Conservation (phyloP, 1,284 basidiomycete genomes). For the Trichosporon faecale region DNA sequence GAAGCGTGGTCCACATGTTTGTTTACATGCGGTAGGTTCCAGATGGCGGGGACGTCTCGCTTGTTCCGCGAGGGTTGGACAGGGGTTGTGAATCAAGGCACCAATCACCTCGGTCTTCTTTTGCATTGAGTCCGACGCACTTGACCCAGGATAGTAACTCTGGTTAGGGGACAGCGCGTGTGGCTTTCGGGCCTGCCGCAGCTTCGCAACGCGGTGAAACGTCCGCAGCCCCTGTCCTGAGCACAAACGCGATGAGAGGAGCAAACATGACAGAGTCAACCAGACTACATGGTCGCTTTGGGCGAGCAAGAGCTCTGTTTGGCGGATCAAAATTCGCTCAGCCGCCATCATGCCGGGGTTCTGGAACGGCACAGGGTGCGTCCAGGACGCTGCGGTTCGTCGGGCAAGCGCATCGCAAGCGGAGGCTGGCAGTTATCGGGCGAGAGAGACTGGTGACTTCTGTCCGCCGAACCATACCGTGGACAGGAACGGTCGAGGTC, state of each 20-base stretch:
- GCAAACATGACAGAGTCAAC: neutral
- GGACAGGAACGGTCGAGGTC: conserved; percentile 5
- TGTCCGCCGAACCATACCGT: neutral
- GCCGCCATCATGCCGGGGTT: neutral
- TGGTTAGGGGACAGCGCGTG: neutral
- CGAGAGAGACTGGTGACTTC: neutral
- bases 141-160: neutral
- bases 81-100: neutral
- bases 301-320: neutral
- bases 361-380: neutral
- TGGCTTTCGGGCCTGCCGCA: neutral
- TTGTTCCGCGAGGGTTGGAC: neutral
- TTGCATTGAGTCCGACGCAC: neutral
- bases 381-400: neutral
- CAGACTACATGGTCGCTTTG: neutral
- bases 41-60: neutral
- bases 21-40: neutral
- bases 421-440: neutral
- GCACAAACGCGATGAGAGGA: neutral
- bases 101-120: conserved; percentile 1
- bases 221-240: neutral
- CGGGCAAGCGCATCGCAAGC: neutral
- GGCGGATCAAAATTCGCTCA: neutral
- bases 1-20: neutral
- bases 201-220: neutral